Evolutionary conservation across 306 rosid species (phyloP).

Genomic region (Castanopsis chinensis): DNA sequence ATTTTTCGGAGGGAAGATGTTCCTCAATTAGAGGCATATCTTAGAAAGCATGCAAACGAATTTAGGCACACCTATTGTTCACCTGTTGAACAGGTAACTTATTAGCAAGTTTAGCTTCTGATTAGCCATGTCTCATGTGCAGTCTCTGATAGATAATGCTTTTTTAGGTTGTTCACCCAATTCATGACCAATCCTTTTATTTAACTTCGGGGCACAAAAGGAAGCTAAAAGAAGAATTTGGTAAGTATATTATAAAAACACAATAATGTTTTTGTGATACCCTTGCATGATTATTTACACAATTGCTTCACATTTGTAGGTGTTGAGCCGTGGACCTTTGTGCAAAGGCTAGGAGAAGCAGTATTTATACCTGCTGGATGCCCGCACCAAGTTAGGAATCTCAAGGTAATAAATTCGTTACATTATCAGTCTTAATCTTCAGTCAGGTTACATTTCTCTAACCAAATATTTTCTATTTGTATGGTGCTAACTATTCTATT

Average conservation of each 20-base stretch:
- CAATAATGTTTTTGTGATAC: neutral
- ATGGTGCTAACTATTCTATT: neutral
- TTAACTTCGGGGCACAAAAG: conserved; percentile 64
- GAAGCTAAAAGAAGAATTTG: conserved; percentile 72
- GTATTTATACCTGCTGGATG: conserved; percentile 93
- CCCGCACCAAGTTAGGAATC: conserved; percentile 91
- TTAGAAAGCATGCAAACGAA: conserved; percentile 60
- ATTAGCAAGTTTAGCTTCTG: conserved; percentile 2
- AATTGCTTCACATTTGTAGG: conserved; percentile 35
- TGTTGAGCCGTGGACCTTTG: conserved; percentile 79
- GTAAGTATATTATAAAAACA: conserved; percentile 37
- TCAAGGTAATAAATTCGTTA: conserved; percentile 46
- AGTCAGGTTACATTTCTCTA: neutral
- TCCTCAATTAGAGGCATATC: conserved; percentile 59
- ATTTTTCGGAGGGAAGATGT: conserved; percentile 79
- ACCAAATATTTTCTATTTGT: neutral
- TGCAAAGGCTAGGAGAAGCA: conserved; percentile 77
- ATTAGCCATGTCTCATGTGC: conserved; percentile 6
- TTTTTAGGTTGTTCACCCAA: conserved; percentile 70
- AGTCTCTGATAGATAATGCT: conserved; percentile 5
- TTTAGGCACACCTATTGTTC: conserved; percentile 74
- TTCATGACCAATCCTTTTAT: conserved; percentile 81
- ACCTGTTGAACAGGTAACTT: conserved; percentile 61
- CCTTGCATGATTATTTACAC: conserved; percentile 2
- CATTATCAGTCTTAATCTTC: neutral